Conservation (phyloP, 2,329 filamentous ascomycete genomes). For the Blastomyces emzantsi region DNA sequence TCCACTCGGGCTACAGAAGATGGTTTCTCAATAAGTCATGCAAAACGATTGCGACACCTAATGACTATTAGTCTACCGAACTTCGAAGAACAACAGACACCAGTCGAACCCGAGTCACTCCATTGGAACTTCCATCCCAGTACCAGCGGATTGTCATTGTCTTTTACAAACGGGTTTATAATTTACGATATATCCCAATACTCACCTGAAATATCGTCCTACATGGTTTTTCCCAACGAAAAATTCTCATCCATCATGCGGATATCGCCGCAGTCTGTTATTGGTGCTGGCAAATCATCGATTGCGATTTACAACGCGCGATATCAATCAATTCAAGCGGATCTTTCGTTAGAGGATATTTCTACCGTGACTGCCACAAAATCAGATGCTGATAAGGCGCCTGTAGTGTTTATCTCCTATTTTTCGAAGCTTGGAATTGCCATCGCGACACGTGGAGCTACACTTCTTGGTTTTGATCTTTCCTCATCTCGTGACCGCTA, state of each 20-base stretch:
- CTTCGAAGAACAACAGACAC: slow-evolving; percentile 20
- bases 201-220: slow-evolving; percentile 30
- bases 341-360: slow-evolving; percentile 28
- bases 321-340: slow-evolving; percentile 39
- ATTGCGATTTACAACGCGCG: slow-evolving; percentile 40
- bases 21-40: slow-evolving; percentile 21
- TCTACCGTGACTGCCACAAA: slow-evolving; percentile 20
- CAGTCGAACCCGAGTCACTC: slow-evolving; percentile 20
- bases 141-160: slow-evolving; percentile 32
- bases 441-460: slow-evolving; percentile 34
- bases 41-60: slow-evolving; percentile 30
- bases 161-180: slow-evolving; percentile 33
- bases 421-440: slow-evolving; percentile 37
- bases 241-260: slow-evolving; percentile 36
- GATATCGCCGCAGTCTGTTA: slow-evolving; percentile 35
- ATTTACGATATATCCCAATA: slow-evolving; percentile 38
- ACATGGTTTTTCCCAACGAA: slow-evolving; percentile 31
- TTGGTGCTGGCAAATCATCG: slow-evolving; percentile 34
- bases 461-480: slow-evolving; percentile 39
- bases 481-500: slow-evolving; percentile 24
- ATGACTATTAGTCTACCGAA: slow-evolving; percentile 30
- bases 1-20: slow-evolving; percentile 22
- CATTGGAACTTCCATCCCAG: slow-evolving; percentile 36
- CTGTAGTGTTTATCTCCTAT: slow-evolving; percentile 35
- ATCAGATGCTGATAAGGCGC: slow-evolving; percentile 18